Evolutionary conservation across 2,329 filamentous ascomycete genomes (phyloP).

Genomic region (Neobulgaria alba): DNA sequence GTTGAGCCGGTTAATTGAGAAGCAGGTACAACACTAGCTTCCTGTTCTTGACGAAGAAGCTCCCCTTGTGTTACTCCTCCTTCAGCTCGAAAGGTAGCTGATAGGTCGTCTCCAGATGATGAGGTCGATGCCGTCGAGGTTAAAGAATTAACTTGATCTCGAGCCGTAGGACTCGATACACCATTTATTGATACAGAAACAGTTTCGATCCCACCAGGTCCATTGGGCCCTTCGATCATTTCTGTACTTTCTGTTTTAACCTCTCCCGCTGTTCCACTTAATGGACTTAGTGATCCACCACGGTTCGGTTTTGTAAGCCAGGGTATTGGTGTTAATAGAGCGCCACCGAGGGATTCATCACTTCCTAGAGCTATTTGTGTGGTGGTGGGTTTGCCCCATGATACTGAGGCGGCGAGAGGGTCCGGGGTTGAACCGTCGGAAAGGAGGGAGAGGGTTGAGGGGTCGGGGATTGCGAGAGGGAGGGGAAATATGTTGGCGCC

Average conservation of each 20-base stretch:
- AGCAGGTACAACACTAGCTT: constrained; percentile 67
- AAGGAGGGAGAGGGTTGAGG: constrained; percentile 43
- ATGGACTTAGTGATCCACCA: constrained; percentile 30
- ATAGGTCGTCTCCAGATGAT: constrained; percentile 15
- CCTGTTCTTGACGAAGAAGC: constrained; percentile 76
- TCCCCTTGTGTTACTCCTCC: constrained; percentile 72
- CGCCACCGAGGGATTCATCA: constrained; percentile 84
- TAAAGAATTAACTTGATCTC: too few species aligned
- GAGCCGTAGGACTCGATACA: too few species aligned
- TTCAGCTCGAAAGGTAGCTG: constrained; percentile 25
- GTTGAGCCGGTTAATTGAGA: constrained; percentile 41
- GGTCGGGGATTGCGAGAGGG: constrained; percentile 54
- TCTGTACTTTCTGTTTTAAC: constrained; percentile 67
- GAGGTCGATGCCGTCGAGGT: constrained; percentile 11
- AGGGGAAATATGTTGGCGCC: constrained; percentile 74
- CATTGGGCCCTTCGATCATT: constrained; percentile 74
- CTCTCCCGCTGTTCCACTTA: constrained; percentile 50
- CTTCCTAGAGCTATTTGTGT: constrained; percentile 51
- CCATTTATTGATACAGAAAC: constrained; percentile 70
- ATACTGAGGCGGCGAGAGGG: constrained; percentile 31
- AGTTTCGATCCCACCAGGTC: constrained; percentile 70
- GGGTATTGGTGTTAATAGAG: constrained; percentile 85
- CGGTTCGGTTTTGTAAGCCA: constrained; percentile 55
- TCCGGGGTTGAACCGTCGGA: constrained; percentile 47
- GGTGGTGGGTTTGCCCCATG: constrained; percentile 39